Base-by-base conservation (phyloP, 2,329 filamentous ascomycete species). In the Aspergillus amoenus region DNA sequence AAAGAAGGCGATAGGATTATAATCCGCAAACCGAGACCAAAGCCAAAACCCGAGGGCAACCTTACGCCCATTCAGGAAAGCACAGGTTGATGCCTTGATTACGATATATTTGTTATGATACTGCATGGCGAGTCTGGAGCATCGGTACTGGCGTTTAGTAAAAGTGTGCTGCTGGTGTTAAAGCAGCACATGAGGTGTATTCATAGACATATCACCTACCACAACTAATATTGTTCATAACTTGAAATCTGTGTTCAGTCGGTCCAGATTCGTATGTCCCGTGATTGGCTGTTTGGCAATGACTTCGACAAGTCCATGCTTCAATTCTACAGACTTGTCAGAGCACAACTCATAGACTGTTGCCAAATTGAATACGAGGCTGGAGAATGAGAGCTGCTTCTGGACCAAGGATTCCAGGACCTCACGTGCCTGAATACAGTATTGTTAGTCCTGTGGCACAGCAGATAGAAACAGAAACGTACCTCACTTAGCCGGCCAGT, bases 261-360 rank as follows among this genome's bases (percentile, higher is more conserved):
- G 86, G 71, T 93, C 89, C 83, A 89, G 88, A 5, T 88, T 88
- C 1, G 78, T 76, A 1, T 81, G 72, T 1, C 74, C 70, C 12
- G 79, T 81, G 15, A 83, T 79, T 42, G 82, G 81, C 65, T 84
- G 79, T 1, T 73, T 77, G 1, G 90, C 88, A 17, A 94, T 81
- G 51, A 81, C 83, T 66, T 91, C 88, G 2, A 89, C 87, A 17
- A 97, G 78, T 24, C 78, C 79, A 30, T 84, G 73, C 79, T 97
- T 97, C 65, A 89, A 74, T 12, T 82, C 82, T 48, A 84, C 80
- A 42, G 90, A 84, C 60, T 84, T 83, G 66, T 97, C 93, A 0
- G 90, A 93, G 70, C 90, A 94, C 7, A 97, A 81, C 74, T 97
- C 94, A 70, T 96, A 97, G 66, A 96, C 85, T 0, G 93, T 97